Percentiles rank a stretch among this genome's conserved stretches.
These are phyloP conservation scores for Pseudoscleropodium purum DNA, from an alignment of 225 moss, liverwort and hornwort genomes.

Conservation along the genomic window DNA sequence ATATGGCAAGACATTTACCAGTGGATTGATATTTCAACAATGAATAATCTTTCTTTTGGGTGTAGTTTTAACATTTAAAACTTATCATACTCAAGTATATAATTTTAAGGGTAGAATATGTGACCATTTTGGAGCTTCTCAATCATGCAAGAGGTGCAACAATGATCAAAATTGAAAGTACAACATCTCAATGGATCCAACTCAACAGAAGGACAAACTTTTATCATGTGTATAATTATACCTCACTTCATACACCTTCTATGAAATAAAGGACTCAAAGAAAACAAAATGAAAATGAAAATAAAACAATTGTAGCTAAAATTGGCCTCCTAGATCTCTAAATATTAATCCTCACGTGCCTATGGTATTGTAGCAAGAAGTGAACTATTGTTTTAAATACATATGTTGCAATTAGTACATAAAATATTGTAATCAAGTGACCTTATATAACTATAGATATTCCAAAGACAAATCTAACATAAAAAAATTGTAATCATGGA, in stretches of 20 bases:
- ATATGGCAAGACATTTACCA: not conserved
- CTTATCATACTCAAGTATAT: rapidly evolving
- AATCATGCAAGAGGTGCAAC: not conserved
- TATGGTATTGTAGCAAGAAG: not conserved
- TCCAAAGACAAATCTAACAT: not conserved
- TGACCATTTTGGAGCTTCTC: not conserved
- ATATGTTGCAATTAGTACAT: not conserved
- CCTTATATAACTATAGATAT: rapidly evolving
- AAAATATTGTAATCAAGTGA: not conserved
- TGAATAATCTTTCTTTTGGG: rapidly evolving
- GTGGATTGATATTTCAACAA: not conserved
- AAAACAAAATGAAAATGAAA: not conserved
- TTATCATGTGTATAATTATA: not conserved
- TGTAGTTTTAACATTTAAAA: not conserved
- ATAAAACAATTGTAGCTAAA: not conserved
- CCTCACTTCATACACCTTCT: not conserved
- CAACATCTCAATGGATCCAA: rapidly evolving
- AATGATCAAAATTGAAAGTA: not conserved
- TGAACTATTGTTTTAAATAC: not conserved
- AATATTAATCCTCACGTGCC: no score
- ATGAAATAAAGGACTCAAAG: not conserved
- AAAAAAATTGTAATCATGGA: not conserved
- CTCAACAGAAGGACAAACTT: not conserved
- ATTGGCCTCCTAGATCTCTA: not conserved
- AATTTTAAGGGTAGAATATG: rapidly evolving